phyloP scores from a whole-genome alignment of 371 early-diverging fungal genomes.

The Mucor indicus region DNA sequence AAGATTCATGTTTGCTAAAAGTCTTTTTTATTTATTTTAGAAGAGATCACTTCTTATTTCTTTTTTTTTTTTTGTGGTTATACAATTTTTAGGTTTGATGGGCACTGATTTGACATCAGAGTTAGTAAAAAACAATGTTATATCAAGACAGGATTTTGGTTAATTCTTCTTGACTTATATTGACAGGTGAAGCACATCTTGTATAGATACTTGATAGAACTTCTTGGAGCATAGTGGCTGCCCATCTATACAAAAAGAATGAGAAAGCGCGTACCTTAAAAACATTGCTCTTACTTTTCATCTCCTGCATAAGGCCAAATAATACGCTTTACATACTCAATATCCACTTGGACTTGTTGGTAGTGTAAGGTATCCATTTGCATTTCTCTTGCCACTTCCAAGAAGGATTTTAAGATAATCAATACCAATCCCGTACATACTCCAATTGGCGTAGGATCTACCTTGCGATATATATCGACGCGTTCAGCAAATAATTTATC shows the following conservation, averaged over 20 bases:
- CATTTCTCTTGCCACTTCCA: constrained; percentile 51
- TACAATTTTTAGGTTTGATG: no score
- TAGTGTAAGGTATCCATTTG: constrained; percentile 45
- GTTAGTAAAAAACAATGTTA: background rate
- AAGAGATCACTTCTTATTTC: no score
- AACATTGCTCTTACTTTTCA: constrained; percentile 35
- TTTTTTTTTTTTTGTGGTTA: background rate
- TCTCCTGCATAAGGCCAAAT: constrained; percentile 40
- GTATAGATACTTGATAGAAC: constrained; percentile 52
- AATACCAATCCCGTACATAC: constrained; percentile 52
- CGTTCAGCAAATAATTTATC: constrained; percentile 70
- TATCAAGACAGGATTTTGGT: constrained; percentile 7
- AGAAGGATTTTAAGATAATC: constrained; percentile 60
- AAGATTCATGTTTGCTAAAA: background rate
- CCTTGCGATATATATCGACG: constrained; percentile 57
- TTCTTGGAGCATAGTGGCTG: constrained; percentile 53
- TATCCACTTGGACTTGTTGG: constrained; percentile 62
- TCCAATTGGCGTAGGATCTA: constrained; percentile 53
- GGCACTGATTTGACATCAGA: no score
- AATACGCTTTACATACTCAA: constrained; percentile 49
- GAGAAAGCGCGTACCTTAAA: constrained; percentile 1
- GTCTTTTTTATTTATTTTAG: no score
- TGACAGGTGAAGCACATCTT: constrained; percentile 11
- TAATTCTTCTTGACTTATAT: constrained; percentile 12
- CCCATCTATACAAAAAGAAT: constrained; percentile 30